phyloP scores from a whole-genome alignment of 2,329 filamentous ascomycete genomes.

The Ophiocordyceps sinensis region DNA sequence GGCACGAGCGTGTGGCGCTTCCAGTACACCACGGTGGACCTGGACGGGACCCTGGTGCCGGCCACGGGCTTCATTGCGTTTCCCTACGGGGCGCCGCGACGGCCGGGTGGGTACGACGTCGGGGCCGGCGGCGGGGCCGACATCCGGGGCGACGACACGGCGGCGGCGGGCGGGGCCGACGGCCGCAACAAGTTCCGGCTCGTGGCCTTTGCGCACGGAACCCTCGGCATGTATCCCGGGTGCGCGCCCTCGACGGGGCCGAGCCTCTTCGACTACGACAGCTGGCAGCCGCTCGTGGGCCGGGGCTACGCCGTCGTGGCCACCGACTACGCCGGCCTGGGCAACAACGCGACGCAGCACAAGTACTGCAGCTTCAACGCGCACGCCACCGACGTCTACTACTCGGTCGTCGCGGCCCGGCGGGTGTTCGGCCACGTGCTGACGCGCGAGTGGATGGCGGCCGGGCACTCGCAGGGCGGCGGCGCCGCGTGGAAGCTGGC shows the following conservation, averaged over 20 bases:
- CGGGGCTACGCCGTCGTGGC: conserved; percentile 7
- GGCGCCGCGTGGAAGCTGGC: conserved; percentile 8
- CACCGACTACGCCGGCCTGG: conserved; percentile 9
- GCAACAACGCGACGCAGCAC: conserved; percentile 8
- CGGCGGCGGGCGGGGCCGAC: too few species aligned
- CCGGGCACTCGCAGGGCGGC: conserved; percentile 8
- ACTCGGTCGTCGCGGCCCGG: conserved; percentile 4
- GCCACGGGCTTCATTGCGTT: conserved; percentile 5
- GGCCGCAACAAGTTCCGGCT: not conserved
- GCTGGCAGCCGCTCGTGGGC: conserved; percentile 3
- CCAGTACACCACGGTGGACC: conserved; percentile 1
- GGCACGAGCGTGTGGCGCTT: not conserved
- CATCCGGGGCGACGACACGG: not conserved
- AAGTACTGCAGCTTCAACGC: conserved; percentile 6
- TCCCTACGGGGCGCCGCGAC: not conserved
- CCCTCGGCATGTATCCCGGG: conserved; percentile 3
- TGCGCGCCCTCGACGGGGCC: conserved; percentile 5
- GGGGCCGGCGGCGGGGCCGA: not conserved
- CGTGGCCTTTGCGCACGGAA: conserved; percentile 6
- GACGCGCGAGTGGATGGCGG: conserved; percentile 3
- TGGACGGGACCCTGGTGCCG: conserved; percentile 1
- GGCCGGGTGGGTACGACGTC: not conserved
- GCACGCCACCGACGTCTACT: conserved; percentile 6
- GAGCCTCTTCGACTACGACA: conserved; percentile 3
- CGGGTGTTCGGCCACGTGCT: conserved; percentile 1